Evolutionary conservation across 495 filamentous ascomycete species (phyloP), one percentile per base, ranked within the genome.

Genomic region (Penicillium ucsense): DNA sequence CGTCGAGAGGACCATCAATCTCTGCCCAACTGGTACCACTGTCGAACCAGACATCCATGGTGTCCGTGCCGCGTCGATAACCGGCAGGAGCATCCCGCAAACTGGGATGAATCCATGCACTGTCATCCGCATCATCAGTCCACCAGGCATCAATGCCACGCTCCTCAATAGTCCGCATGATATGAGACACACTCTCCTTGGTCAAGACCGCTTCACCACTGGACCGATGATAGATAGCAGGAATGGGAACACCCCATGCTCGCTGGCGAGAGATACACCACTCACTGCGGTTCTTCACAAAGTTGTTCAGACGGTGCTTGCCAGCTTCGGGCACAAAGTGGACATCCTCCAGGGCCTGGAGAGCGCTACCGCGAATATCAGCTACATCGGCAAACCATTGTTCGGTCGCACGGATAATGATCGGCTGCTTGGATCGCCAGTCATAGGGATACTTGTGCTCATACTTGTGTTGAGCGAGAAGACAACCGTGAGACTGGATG

Each of bases 41-140:
- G 63, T 99, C 92, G 57, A 97, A 97, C 92, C 92, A 99, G 27
- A 99, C 92, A 66, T 99, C 92, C 92, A 99, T 97, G 0, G 92
- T 99, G 54, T 99, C 94, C n/a, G 70, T 84, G 12, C 92, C 91
- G 46, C 92, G 83, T 50, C 75, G 67, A 52, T 82, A 92, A 8
- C 63, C 62, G 10, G 54, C 48, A 3, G 61, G 48, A 7, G 67
- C 45, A 44, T 71, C 57, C 40, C 66, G 59, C 0, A 92, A 65
- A 8, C 71, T 68, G 30, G 75, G 65, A 9, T 80, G 81, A 45
- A 89, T 70, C 89, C 89, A 96, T 10, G 75, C 78, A 20, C 71
- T 63, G 35, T 94, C 86, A 54, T 88, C 74, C 10, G 76, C 73
- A 34, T 75, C 69, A 52, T 95, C 89, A 3, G 81, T 86, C 85